These are phyloP conservation scores for Brasenia schreberi DNA, from an alignment of 164 flowering plant genomes.

Conservation along the genomic window DNA sequence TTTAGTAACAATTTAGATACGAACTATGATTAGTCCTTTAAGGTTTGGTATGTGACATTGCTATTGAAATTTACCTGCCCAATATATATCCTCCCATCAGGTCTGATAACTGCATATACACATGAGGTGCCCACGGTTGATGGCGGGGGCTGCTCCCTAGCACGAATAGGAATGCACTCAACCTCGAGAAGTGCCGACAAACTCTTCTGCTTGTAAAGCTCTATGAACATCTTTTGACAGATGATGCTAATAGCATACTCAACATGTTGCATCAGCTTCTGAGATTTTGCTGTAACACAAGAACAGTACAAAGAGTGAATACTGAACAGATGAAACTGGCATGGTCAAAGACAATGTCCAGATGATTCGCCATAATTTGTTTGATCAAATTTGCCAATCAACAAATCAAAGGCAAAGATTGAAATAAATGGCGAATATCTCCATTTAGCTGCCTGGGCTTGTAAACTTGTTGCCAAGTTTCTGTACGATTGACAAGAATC, in stretches of 20 bases:
- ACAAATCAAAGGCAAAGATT: too few relatives aligned
- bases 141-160: constrained; percentile 87
- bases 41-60: neutral
- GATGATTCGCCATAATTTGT: too few relatives aligned
- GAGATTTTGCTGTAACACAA: neutral
- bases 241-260: constrained; percentile 32
- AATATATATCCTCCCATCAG: constrained; percentile 68
- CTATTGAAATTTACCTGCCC: constrained; percentile 51
- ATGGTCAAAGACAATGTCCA: neutral
- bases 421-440: too few relatives aligned
- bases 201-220: constrained; percentile 31
- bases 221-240: constrained; percentile 43
- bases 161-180: constrained; percentile 39
- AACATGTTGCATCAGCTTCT: constrained; percentile 20
- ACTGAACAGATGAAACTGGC: neutral
- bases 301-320: neutral
- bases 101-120: constrained; percentile 65
- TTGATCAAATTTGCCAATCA: too few relatives aligned
- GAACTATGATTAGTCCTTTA: neutral
- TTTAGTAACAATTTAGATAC: neutral
- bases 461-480: too few relatives aligned
- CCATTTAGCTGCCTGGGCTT: too few relatives aligned
- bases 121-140: constrained; percentile 78
- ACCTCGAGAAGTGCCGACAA: constrained; percentile 22
- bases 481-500: too few relatives aligned